phyloP scores from a whole-genome alignment of 768 basidiomycete genomes.

The Tricholoma hemisulphureum region DNA sequence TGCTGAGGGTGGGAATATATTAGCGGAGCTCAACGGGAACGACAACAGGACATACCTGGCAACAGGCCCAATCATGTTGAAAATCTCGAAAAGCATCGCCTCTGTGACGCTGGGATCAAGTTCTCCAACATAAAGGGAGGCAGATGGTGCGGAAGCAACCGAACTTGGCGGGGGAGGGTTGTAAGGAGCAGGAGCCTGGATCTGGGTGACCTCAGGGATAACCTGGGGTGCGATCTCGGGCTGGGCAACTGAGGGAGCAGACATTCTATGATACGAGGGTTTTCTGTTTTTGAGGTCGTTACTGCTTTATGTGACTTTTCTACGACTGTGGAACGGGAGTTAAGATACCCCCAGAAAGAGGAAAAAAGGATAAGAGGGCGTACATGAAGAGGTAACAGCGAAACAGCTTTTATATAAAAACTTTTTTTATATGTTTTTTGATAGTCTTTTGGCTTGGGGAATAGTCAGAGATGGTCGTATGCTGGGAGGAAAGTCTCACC shows the following conservation, averaged over 20 bases:
- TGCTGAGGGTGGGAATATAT: constrained; percentile 46
- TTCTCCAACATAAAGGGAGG: constrained; percentile 98
- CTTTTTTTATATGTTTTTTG: constrained; percentile 69
- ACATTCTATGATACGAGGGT: constrained; percentile 46
- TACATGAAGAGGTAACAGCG: constrained; percentile 71
- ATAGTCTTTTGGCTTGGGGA: constrained; percentile 58
- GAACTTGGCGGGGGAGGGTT: constrained; percentile 57
- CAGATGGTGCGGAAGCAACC: constrained; percentile 69
- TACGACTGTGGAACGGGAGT: constrained; percentile 43
- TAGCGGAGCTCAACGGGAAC: neutral
- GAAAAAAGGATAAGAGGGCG: constrained; percentile 32
- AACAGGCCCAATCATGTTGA: constrained; percentile 99
- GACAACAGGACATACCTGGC: constrained; percentile 64
- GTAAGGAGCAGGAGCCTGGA: constrained; percentile 50
- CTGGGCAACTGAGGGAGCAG: constrained; percentile 53
- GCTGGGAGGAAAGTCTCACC: constrained; percentile 40
- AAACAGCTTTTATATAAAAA: constrained; percentile 70
- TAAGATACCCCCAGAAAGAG: constrained; percentile 10
- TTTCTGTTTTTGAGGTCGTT: constrained; percentile 74
- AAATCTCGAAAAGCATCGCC: constrained; percentile 99
- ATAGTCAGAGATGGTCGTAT: constrained; percentile 16
- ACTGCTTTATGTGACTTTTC: constrained; percentile 88
- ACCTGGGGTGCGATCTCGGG: constrained; percentile 53
- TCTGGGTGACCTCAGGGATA: constrained; percentile 48
- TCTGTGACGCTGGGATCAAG: constrained; percentile 97